Base-by-base conservation (phyloP, 2,329 filamentous ascomycete genomes). In the Pseudogymnoascus sp. region DNA sequence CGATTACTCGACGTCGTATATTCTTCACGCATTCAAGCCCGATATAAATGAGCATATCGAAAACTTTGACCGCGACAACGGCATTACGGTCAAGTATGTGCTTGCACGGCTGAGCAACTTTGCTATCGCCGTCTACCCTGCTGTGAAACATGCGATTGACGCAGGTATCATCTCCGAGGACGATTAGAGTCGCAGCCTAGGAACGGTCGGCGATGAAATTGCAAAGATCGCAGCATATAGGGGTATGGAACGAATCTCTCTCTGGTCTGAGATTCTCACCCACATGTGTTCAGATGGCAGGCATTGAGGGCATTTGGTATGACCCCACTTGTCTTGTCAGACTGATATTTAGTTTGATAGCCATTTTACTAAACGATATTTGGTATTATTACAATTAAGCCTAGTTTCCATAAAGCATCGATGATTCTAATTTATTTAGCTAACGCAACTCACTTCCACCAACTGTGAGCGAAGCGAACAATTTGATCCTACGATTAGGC, bases 1-100 rank as follows among this genome's bases (percentile, higher is more conserved):
- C n/a, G 69, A 70, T 45, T 69, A 70, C 29, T 70, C 68, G n/a
- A 62, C 64, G 21, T 66, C 68, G 21, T 70, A 70, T 49, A 62
- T 70, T 14, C 38, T 70, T 16, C 69, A 70, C 37, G 68, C 68
- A 0, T 69, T 69, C 16, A 68, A 69, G 55, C 64, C 62, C 39
- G 55, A 61, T 11, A 64, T 63, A 29, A 39, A 3, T 8, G 38
- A 41, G 16, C 38, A 41, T 19, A 41, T 41, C 4, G 38, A 41
- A 41, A 41, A 41, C 38, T 41, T 41, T 11, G 38, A 41, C 2
- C 16, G 38, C 8, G 16, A 41, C 38, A 19, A 41, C 4, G 38
- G 38, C 8, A 61, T 70, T 2, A 62, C 65, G 29, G 45, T 70
- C n/a, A 19, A 59, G 33, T 69, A 70, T 59, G 61, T 70, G 2